These are phyloP conservation scores for Xylaria sp. DNA, from an alignment of 495 filamentous ascomycete species.

Conservation along the genomic window DNA sequence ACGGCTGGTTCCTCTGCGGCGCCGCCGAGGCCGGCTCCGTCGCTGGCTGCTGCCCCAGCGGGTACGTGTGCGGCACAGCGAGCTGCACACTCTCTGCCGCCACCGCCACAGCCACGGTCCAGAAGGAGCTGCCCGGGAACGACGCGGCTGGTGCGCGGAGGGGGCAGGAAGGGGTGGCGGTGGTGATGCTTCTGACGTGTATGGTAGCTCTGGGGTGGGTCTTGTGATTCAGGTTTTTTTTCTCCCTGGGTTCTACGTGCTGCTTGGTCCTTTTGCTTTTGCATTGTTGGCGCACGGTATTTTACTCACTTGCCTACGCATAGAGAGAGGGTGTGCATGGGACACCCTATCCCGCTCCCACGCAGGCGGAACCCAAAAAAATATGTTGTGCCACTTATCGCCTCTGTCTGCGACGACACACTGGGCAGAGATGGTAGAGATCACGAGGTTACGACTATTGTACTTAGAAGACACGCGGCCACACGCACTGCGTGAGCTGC, in stretches of 20 bases:
- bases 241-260: not conserved
- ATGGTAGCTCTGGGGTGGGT: slow-evolving; percentile 12
- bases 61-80: slow-evolving; percentile 71
- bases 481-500: not conserved
- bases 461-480: not conserved
- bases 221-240: slow-evolving; percentile 8
- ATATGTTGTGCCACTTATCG: not conserved
- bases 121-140: slow-evolving; percentile 60
- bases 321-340: not conserved
- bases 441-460: slow-evolving; percentile 4
- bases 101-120: slow-evolving; percentile 60
- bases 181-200: slow-evolving; percentile 14
- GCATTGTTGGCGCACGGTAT: slow-evolving; percentile 9
- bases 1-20: slow-evolving; percentile 78
- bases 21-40: slow-evolving; percentile 54
- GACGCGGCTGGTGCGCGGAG: slow-evolving; percentile 18
- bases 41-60: slow-evolving; percentile 81
- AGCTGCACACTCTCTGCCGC: slow-evolving; percentile 66
- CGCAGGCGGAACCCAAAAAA: not conserved
- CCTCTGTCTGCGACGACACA: not conserved
- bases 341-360: not conserved
- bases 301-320: too few relatives aligned
- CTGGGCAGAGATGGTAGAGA: not conserved
- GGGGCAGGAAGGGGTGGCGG: not conserved
- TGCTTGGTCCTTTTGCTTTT: slow-evolving; percentile 9